A percentile compares a stretch with the other conserved stretches of the same genome.
phyloP scores from a whole-genome alignment of 2,329 filamentous ascomycete species.

The Colletotrichum simmondsii region DNA sequence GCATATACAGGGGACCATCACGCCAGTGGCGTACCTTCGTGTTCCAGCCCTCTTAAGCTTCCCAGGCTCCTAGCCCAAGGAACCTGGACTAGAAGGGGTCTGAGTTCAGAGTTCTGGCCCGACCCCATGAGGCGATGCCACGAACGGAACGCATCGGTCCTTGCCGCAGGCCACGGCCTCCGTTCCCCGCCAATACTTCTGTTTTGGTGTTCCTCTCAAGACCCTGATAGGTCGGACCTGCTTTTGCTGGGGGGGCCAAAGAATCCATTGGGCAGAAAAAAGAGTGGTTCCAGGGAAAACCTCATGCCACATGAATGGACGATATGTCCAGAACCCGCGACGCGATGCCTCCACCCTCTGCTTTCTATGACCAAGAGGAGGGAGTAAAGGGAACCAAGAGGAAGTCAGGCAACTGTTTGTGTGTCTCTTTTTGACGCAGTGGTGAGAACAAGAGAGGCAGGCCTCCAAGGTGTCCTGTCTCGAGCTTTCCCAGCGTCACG shows the following conservation, averaged over 20 bases:
- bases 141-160: constrained; percentile 24
- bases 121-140: not conserved
- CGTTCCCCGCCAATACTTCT: not conserved
- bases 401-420: not conserved
- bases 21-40: not conserved
- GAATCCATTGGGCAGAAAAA: not conserved
- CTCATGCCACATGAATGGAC: constrained; percentile 20
- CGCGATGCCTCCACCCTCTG: not conserved
- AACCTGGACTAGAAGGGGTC: not conserved
- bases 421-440: not conserved
- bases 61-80: no score
- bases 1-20: not conserved
- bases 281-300: constrained; percentile 1
- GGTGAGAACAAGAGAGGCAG: not conserved
- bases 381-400: not conserved
- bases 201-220: not conserved
- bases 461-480: no score
- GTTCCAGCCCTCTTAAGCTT: no score
- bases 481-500: not conserved
- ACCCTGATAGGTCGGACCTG: constrained; percentile 1
- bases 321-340: not conserved
- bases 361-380: not conserved
- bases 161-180: constrained; percentile 27
- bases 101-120: not conserved
- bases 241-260: not conserved